phyloP scores from a whole-genome alignment of 139 green algal species.

The Dunaliella primolecta region DNA sequence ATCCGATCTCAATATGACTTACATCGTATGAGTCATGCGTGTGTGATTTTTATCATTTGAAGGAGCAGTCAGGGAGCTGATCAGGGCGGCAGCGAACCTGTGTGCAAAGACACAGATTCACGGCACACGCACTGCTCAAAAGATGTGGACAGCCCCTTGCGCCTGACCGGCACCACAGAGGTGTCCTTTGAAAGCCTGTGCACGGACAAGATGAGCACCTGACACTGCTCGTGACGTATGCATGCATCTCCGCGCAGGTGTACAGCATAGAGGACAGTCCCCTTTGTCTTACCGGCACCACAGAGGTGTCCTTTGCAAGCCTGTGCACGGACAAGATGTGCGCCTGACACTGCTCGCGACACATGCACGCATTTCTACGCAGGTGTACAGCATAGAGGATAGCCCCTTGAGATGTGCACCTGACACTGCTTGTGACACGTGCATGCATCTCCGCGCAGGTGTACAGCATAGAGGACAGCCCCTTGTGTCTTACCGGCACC shows the following conservation, averaged over 20 bases:
- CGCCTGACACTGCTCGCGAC: too few relatives aligned
- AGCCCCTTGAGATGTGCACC: slow-evolving; percentile 81
- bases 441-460: slow-evolving; percentile 51
- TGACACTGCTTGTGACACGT: too few relatives aligned
- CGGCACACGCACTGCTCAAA: too few relatives aligned
- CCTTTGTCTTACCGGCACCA: slow-evolving; percentile 93
- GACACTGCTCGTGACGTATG: too few relatives aligned
- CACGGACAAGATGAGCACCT: slow-evolving; percentile 92
- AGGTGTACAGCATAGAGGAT: slow-evolving; percentile 87
- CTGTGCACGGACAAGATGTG: slow-evolving; percentile 88
- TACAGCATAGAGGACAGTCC: slow-evolving; percentile 79
- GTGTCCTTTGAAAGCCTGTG: slow-evolving; percentile 88
- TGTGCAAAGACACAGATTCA: too few relatives aligned
- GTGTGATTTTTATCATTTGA: too few relatives aligned
- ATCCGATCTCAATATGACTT: too few relatives aligned
- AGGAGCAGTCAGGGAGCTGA: too few relatives aligned
- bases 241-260: slow-evolving; percentile 54
- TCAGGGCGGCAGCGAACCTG: too few relatives aligned
- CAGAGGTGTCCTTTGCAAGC: slow-evolving; percentile 92
- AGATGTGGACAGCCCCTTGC: slow-evolving; percentile 75
- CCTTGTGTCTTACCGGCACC: slow-evolving; percentile 92
- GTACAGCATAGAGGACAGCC: slow-evolving; percentile 78
- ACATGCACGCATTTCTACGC: neutral
- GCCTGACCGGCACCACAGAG: slow-evolving; percentile 94
- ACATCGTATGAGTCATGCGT: too few relatives aligned